A percentile compares a stretch with the other conserved stretches of the same genome.
phyloP scores from a whole-genome alignment of 345 rosid genomes.

The Eutrema yunnanense region DNA sequence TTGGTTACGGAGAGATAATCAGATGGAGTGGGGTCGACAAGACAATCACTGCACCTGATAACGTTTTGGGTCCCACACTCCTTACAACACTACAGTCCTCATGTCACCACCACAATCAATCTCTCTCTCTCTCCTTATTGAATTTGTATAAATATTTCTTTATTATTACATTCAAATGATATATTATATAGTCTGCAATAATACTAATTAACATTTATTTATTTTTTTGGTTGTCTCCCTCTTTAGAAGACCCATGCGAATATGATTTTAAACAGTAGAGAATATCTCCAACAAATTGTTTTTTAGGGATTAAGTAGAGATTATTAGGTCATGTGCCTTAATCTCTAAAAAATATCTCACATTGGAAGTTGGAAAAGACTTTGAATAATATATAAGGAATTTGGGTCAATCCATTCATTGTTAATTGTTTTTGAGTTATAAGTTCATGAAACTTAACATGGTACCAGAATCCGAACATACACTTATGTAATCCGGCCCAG shows the following conservation, averaged over 20 bases:
- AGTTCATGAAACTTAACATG: too few species aligned
- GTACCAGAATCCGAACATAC: too few species aligned
- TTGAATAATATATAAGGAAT: too few species aligned
- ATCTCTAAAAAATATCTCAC: too few species aligned
- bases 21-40: constrained; percentile 21
- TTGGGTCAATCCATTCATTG: too few species aligned
- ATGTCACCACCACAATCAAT: constrained; percentile 31
- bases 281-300: neutral
- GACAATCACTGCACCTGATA: constrained; percentile 31
- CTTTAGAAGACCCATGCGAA: neutral
- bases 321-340: too few species aligned
- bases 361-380: too few species aligned
- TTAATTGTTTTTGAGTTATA: too few species aligned
- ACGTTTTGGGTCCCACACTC: constrained; percentile 21
- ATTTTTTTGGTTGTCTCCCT: neutral
- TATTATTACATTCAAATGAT: neutral
- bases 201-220: neutral
- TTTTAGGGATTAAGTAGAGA: too few species aligned
- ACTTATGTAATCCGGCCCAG: too few species aligned
- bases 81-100: constrained; percentile 27
- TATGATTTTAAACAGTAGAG: neutral
- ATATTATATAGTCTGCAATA: neutral
- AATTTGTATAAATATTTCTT: neutral
- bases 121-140: constrained; percentile 9
- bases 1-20: constrained; percentile 18